These are phyloP conservation scores for Phytophthora europaea DNA, from an alignment of 352 stramenopile species.

Conservation along the genomic window DNA sequence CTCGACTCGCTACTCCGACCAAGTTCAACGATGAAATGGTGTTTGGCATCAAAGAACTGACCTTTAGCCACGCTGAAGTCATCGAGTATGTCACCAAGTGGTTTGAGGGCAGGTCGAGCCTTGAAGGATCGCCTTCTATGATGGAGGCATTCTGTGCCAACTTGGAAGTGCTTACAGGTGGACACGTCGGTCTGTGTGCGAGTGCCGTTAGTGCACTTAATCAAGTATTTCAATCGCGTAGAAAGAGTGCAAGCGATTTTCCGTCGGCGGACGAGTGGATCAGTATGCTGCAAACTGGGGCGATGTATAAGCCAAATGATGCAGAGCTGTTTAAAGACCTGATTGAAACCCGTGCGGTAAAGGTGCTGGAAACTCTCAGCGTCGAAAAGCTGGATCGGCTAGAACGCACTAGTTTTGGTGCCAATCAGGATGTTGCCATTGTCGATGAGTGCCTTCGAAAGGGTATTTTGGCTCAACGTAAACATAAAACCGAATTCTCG, in stretches of 20 bases:
- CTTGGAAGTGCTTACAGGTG: background rate
- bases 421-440: background rate
- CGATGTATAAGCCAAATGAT: background rate
- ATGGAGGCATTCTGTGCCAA: background rate
- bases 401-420: background rate
- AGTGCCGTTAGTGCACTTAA: background rate
- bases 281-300: background rate
- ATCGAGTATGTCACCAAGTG: background rate
- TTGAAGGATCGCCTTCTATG: too few relatives aligned
- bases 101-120: background rate
- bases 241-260: background rate
- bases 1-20: background rate
- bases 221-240: background rate
- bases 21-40: background rate
- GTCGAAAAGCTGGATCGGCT: background rate
- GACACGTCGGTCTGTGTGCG: background rate
- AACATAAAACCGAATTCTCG: background rate
- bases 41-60: background rate
- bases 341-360: background rate
- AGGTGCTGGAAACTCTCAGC: background rate
- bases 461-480: background rate
- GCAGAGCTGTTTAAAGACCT: background rate
- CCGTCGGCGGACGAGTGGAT: background rate
- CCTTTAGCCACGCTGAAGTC: background rate
- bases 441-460: background rate